Evolutionary conservation across 495 filamentous ascomycete species (phyloP).

Genomic region (Penicillium psychrofluorescens): DNA sequence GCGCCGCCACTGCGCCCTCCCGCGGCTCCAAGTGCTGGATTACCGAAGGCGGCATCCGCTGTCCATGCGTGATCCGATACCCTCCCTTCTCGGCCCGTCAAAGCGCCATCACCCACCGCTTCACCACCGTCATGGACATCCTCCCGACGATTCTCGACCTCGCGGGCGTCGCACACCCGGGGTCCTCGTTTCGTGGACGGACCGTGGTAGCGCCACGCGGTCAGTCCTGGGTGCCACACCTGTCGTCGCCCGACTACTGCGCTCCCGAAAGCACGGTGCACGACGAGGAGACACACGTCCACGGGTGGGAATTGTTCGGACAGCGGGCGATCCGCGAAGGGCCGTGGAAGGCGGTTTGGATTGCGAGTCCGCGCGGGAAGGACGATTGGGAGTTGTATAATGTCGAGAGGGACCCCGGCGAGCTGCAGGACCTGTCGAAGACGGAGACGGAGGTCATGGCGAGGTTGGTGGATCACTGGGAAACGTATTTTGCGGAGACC

Average conservation of each 20-base stretch:
- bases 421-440: constrained; percentile 52
- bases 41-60: constrained; percentile 53
- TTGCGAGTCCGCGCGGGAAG: constrained; percentile 40
- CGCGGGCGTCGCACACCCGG: constrained; percentile 52
- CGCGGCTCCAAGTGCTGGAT: constrained; percentile 55
- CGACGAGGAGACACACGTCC: constrained; percentile 39
- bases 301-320: constrained; percentile 42
- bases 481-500: constrained; percentile 55
- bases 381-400: constrained; percentile 44
- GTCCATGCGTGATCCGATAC: constrained; percentile 51
- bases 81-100: constrained; percentile 17
- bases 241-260: constrained; percentile 15
- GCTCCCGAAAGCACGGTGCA: no score
- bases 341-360: constrained; percentile 44
- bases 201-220: constrained; percentile 54
- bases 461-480: constrained; percentile 44
- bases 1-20: constrained; percentile 58
- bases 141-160: constrained; percentile 54
- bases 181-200: constrained; percentile 47
- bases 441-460: constrained; percentile 48
- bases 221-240: constrained; percentile 39
- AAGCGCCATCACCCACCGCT: constrained; percentile 43
- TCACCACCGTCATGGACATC: constrained; percentile 59
- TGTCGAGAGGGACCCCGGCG: constrained; percentile 33
- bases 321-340: constrained; percentile 36